phyloP scores from a whole-genome alignment of 2,329 filamentous ascomycete species.

The Claviceps quebecensis region DNA sequence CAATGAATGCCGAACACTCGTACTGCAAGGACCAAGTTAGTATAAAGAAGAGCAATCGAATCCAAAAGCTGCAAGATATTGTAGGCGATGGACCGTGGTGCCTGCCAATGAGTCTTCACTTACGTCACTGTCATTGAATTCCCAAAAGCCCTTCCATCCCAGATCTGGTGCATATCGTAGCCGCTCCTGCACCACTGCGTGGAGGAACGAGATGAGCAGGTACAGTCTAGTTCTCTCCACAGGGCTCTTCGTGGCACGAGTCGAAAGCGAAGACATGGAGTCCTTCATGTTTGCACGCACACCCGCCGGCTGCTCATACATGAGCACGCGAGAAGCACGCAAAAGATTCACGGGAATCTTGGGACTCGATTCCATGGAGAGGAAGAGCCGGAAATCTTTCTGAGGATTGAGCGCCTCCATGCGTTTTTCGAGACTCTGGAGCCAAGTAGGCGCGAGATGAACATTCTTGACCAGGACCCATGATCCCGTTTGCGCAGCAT shows the following conservation, averaged over 20 bases:
- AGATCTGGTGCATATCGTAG: slow-evolving; percentile 85
- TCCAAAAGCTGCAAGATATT: no score
- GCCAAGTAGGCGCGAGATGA: slow-evolving; percentile 86
- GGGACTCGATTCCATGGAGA: slow-evolving; percentile 93
- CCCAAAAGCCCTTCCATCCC: slow-evolving; percentile 99
- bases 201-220: slow-evolving; percentile 80
- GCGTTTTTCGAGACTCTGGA: slow-evolving; percentile 93
- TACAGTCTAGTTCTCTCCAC: slow-evolving; percentile 87
- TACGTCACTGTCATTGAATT: slow-evolving; percentile 98
- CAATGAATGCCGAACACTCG: slow-evolving; percentile 91
- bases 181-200: slow-evolving; percentile 90
- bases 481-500: slow-evolving; percentile 77
- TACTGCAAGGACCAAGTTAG: slow-evolving; percentile 43
- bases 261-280: slow-evolving; percentile 70
- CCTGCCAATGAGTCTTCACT: slow-evolving; percentile 23
- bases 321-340: slow-evolving; percentile 81
- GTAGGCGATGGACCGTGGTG: slow-evolving; percentile 1
- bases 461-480: slow-evolving; percentile 99
- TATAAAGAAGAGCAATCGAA: not conserved
- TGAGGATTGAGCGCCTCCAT: slow-evolving; percentile 93
- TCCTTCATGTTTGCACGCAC: slow-evolving; percentile 98
- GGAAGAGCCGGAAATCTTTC: slow-evolving; percentile 81
- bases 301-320: slow-evolving; percentile 96
- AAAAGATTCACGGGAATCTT: slow-evolving; percentile 96
- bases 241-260: slow-evolving; percentile 63